These are phyloP conservation scores for Lachnellula cervina DNA, from an alignment of 2,329 filamentous ascomycete genomes.

Conservation along the genomic window DNA sequence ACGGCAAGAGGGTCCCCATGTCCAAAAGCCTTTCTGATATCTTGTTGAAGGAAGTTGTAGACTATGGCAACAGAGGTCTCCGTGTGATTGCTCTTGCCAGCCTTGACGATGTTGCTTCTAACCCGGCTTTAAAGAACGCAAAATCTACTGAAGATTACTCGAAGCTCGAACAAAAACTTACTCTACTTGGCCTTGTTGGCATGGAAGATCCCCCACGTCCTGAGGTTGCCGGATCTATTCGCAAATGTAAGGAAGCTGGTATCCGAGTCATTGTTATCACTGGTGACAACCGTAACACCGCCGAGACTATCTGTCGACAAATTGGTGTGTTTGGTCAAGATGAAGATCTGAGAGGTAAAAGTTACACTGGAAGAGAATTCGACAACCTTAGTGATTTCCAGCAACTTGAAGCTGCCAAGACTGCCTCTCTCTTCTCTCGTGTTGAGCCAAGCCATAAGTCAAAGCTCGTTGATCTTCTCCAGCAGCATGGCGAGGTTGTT, in stretches of 20 bases:
- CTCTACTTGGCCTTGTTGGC: slow-evolving; percentile 84
- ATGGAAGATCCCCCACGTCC: slow-evolving; percentile 96
- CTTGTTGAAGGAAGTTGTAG: slow-evolving; percentile 73
- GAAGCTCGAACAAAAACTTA: slow-evolving; percentile 88
- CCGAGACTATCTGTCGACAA: slow-evolving; percentile 94
- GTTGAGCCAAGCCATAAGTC: slow-evolving; percentile 96
- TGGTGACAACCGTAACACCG: slow-evolving; percentile 95
- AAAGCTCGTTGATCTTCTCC: slow-evolving; percentile 93
- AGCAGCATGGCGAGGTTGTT: slow-evolving; percentile 88
- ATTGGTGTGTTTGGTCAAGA: slow-evolving; percentile 84
- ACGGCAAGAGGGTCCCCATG: slow-evolving; percentile 73
- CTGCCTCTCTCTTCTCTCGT: slow-evolving; percentile 87
- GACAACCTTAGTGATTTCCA: slow-evolving; percentile 75
- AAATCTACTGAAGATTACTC: slow-evolving; percentile 80
- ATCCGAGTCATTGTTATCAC: slow-evolving; percentile 98
- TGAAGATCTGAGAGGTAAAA: slow-evolving; percentile 86
- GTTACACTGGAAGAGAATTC: slow-evolving; percentile 92
- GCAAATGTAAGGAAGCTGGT: slow-evolving; percentile 84
- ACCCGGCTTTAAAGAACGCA: slow-evolving; percentile 66
- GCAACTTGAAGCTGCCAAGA: slow-evolving; percentile 78
- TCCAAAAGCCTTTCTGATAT: slow-evolving; percentile 64
- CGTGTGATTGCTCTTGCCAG: slow-evolving; percentile 92
- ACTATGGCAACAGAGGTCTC: slow-evolving; percentile 87
- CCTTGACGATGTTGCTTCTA: slow-evolving; percentile 67
- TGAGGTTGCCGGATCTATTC: slow-evolving; percentile 81